These are phyloP conservation scores for Phytophthora crassamura DNA, from an alignment of 352 stramenopile species.

Conservation along the genomic window DNA sequence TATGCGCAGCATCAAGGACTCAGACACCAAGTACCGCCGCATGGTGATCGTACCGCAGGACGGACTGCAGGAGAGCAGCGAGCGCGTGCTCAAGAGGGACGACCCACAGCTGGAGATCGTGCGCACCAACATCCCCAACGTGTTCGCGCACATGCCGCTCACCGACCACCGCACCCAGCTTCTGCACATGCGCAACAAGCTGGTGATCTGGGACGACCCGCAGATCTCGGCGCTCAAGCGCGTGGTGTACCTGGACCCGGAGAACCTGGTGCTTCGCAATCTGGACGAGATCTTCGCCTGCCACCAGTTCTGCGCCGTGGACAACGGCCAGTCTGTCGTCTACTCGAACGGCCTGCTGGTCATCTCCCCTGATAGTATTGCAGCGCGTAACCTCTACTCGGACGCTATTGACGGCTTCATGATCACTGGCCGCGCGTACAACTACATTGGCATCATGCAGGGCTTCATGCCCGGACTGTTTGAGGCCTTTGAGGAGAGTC, in stretches of 20 bases:
- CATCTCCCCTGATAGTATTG: slow-evolving; percentile 74
- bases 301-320: slow-evolving; percentile 78
- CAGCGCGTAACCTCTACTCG: slow-evolving; percentile 77
- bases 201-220: slow-evolving; percentile 83
- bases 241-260: slow-evolving; percentile 79
- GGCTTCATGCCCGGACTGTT: slow-evolving; percentile 83
- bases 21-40: slow-evolving; percentile 66
- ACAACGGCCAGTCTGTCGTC: slow-evolving; percentile 84
- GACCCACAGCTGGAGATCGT: slow-evolving; percentile 76
- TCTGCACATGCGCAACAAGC: slow-evolving; percentile 85
- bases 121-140: slow-evolving; percentile 66
- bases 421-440: slow-evolving; percentile 83
- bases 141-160: slow-evolving; percentile 65
- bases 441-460: slow-evolving; percentile 85
- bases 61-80: slow-evolving; percentile 49
- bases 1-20: slow-evolving; percentile 75
- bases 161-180: slow-evolving; percentile 74
- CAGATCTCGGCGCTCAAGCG: slow-evolving; percentile 67
- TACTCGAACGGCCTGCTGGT: slow-evolving; percentile 87
- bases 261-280: slow-evolving; percentile 83
- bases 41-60: slow-evolving; percentile 79
- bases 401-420: slow-evolving; percentile 86
- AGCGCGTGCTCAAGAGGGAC: slow-evolving; percentile 52
- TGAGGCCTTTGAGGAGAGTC: slow-evolving; percentile 83
- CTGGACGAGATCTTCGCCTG: slow-evolving; percentile 87